Percentiles rank a stretch among this genome's conserved stretches.
Evolutionary conservation across 1,284 basidiomycete species (phyloP).

Genomic region (Ustilago hordei): DNA sequence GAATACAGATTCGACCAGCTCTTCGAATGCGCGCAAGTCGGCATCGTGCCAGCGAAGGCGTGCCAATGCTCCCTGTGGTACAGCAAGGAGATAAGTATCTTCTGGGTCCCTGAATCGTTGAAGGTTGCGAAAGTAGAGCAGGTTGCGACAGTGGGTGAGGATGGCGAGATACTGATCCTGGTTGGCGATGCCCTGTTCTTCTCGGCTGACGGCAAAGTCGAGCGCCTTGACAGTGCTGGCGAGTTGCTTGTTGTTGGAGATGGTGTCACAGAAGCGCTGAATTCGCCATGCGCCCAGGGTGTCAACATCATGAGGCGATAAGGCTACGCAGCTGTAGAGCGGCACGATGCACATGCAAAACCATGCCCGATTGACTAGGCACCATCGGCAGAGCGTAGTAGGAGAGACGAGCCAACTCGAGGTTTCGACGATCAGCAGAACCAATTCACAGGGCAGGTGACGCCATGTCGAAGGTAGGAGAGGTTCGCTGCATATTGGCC

Average conservation of each 20-base stretch:
- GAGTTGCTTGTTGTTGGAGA: conserved; percentile 30
- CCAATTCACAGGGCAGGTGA: conserved; percentile 28
- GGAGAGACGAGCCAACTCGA: conserved; percentile 32
- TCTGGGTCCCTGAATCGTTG: conserved; percentile 32
- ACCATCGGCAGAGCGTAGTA: conserved; percentile 29
- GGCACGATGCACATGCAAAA: conserved; percentile 20
- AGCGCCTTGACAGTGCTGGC: conserved; percentile 34
- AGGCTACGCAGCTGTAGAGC: conserved; percentile 31
- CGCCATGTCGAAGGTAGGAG: conserved; percentile 28
- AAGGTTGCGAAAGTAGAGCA: conserved; percentile 46
- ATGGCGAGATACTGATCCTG: conserved; percentile 41
- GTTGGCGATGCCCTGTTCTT: conserved; percentile 37
- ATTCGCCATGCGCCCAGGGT: conserved; percentile 28
- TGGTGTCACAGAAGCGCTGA: conserved; percentile 41
- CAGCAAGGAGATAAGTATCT: conserved; percentile 34
- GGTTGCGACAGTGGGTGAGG: conserved; percentile 34
- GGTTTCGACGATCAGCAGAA: conserved; percentile 29
- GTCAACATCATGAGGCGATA: conserved; percentile 38
- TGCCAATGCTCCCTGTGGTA: conserved; percentile 29
- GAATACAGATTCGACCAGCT: conserved; percentile 42
- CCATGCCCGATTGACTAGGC: conserved; percentile 33
- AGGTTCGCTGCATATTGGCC: conserved; percentile 21
- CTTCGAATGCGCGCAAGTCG: conserved; percentile 39
- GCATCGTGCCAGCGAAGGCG: conserved; percentile 39
- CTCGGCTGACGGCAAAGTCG: conserved; percentile 45